Evolutionary conservation across 1,139 yeast species (phyloP).

Genomic region (Geotrichum bryndzae): DNA sequence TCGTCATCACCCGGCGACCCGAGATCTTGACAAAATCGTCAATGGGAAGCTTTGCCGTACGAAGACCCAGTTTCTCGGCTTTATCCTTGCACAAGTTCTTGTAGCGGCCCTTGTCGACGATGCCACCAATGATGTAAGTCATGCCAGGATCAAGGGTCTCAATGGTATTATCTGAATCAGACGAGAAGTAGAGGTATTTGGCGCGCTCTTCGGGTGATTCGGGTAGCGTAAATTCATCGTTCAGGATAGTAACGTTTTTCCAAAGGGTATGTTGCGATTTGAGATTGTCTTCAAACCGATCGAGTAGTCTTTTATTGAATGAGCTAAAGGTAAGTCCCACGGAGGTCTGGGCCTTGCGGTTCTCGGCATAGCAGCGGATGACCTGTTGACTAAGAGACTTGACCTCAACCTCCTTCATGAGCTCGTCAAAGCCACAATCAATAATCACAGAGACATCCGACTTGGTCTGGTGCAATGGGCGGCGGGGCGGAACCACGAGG

Average conservation of each 20-base stretch:
- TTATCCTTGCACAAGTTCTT: slow-evolving; percentile 75
- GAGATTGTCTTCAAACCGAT: slow-evolving; percentile 62
- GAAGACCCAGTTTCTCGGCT: slow-evolving; percentile 66
- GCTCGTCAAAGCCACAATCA: slow-evolving; percentile 86
- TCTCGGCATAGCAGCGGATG: slow-evolving; percentile 74
- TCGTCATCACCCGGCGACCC: slow-evolving; percentile 85
- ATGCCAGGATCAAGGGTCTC: slow-evolving; percentile 56
- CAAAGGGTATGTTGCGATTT: slow-evolving; percentile 54
- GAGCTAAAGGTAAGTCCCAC: slow-evolving; percentile 59
- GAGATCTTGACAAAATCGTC: slow-evolving; percentile 75
- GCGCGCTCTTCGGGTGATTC: slow-evolving; percentile 2
- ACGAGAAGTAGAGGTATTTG: slow-evolving; percentile 68
- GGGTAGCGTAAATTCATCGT: slow-evolving; percentile 39
- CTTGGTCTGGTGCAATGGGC: slow-evolving; percentile 5
- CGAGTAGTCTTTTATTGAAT: slow-evolving; percentile 58
- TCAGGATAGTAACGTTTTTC: slow-evolving; percentile 54
- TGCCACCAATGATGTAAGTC: slow-evolving; percentile 89
- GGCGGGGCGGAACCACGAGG: slow-evolving; percentile 12
- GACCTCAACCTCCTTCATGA: slow-evolving; percentile 75
- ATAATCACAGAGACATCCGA: slow-evolving; percentile 47
- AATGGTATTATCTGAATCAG: slow-evolving; percentile 73
- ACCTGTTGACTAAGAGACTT: slow-evolving; percentile 75
- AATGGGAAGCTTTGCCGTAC: slow-evolving; percentile 78
- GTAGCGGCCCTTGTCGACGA: slow-evolving; percentile 91
- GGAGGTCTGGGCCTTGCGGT: slow-evolving; percentile 55